A percentile compares a stretch with the other conserved stretches of the same genome.
phyloP scores from a whole-genome alignment of 371 early-diverging fungal species.

The Chytridiales sp. region DNA sequence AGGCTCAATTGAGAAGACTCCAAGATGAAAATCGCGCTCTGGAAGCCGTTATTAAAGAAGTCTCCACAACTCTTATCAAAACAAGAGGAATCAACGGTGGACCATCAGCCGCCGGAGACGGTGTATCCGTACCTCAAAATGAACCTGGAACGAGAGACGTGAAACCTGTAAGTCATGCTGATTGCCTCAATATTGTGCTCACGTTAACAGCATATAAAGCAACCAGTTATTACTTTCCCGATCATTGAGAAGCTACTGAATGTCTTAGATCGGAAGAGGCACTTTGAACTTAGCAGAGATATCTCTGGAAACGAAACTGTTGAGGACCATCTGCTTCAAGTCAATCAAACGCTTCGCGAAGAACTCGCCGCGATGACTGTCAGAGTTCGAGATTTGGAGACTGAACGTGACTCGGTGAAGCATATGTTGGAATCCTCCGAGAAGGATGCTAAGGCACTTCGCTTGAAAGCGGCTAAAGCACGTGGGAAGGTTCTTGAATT shows the following conservation, averaged over 20 bases:
- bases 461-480: conserved; percentile 3
- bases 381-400: conserved; percentile 10
- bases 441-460: conserved; percentile 2
- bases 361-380: conserved; percentile 5
- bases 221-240: conserved; percentile 17
- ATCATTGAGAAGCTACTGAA: conserved; percentile 20
- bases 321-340: conserved; percentile 17
- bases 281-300: conserved; percentile 13
- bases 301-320: conserved; percentile 8
- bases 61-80: conserved; percentile 30
- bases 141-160: too few species aligned
- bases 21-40: conserved; percentile 26
- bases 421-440: conserved; percentile 18
- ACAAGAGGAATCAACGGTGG: background rate
- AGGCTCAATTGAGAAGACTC: conserved; percentile 12
- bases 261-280: conserved; percentile 13
- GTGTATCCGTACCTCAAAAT: background rate
- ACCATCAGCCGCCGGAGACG: background rate
- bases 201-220: too few species aligned
- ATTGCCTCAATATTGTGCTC: too few species aligned
- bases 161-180: too few species aligned
- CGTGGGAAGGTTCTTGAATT: conserved; percentile 18
- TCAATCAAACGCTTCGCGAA: conserved; percentile 17
- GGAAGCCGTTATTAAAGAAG: conserved; percentile 37
- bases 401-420: conserved; percentile 2